Conservation (phyloP, 2,329 filamentous ascomycete species). For the Sclerotinia borealis region DNA sequence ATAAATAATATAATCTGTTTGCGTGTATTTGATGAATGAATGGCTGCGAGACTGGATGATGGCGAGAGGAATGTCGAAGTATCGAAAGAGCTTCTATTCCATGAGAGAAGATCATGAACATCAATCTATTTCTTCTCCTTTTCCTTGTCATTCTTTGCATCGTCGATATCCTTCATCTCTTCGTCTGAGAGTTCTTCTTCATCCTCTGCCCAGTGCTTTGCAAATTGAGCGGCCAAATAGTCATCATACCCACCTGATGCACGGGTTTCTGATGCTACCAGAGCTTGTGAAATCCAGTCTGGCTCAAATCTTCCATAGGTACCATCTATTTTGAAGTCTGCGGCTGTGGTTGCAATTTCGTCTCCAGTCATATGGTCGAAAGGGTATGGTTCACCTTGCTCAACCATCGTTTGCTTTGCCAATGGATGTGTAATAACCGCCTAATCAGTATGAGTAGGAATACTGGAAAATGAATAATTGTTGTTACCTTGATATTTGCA, state of each 20-base stretch:
- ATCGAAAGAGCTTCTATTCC: neutral
- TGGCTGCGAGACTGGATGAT: neutral
- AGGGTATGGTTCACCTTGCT: slow-evolving; percentile 1
- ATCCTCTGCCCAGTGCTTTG: slow-evolving; percentile 19
- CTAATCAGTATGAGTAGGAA: neutral
- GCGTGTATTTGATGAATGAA: too few relatives aligned
- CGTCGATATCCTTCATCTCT: neutral
- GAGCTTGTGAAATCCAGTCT: slow-evolving; percentile 50
- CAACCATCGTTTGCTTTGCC: neutral
- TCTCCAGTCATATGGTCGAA: slow-evolving; percentile 7
- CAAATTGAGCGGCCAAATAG: slow-evolving; percentile 48
- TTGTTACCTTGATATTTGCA: slow-evolving; percentile 12
- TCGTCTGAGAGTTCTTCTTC: slow-evolving; percentile 8
- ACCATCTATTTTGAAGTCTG: slow-evolving; percentile 51
- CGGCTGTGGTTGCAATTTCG: slow-evolving; percentile 44
- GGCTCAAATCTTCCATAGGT: slow-evolving; percentile 49
- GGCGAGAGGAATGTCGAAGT: neutral
- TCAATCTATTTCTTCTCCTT: neutral
- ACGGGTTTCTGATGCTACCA: slow-evolving; percentile 45
- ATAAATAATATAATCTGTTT: too few relatives aligned
- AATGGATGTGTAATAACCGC: neutral
- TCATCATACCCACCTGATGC: slow-evolving; percentile 49
- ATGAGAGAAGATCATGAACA: neutral
- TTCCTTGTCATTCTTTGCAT: neutral
- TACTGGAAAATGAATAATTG: too few relatives aligned